Base-by-base conservation (phyloP, 441 rosid genomes). In the Mallotus repandus region DNA sequence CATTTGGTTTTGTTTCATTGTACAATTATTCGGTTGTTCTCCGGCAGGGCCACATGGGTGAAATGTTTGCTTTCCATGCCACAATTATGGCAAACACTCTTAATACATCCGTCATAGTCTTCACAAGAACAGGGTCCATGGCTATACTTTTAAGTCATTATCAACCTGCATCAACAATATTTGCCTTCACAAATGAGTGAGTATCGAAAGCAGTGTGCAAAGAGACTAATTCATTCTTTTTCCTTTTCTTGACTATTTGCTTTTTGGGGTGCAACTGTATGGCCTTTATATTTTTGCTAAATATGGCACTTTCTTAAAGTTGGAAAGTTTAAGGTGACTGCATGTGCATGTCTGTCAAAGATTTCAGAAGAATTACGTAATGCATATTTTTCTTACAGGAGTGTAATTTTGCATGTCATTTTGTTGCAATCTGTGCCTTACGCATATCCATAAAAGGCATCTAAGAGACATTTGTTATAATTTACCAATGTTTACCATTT, bases 101-200 rank as follows among this genome's bases (percentile, higher is more conserved):
- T 59, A 78, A 72, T 68, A 84, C 96, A 43, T 94, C 99, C 4
- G 82, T 89, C 71, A 89, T 94, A 71, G 93, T 94, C 64, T 94
- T 92, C 86, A 92, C 99, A 38, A 89, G 96, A 79, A 91, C 99
- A 7, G 97, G 97, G 81, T 89, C 98, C 68, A 94, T 94, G 98
- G 96, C 98, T 73, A 75, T 89, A 56, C 91, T 85, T 63, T 77
- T 92, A 70, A 94, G 98, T 78, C 98, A 94, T 84, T 91, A 89
- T 73, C 96, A 85, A 65, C 99, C 99, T 29, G 87, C 90, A 56
- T 87, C 96, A 29, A 85, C 96, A 46, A 89, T 94, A 76, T 92
- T 89, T 71, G 97, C 99, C 76, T 92, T 94, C 90, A 94, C 99
- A 72, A 91, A 92, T 75, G 87, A 89, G 99, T 92, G 61, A 86